Conservation (phyloP, 2,329 filamentous ascomycete species). For the Pseudocercospora musae region DNA sequence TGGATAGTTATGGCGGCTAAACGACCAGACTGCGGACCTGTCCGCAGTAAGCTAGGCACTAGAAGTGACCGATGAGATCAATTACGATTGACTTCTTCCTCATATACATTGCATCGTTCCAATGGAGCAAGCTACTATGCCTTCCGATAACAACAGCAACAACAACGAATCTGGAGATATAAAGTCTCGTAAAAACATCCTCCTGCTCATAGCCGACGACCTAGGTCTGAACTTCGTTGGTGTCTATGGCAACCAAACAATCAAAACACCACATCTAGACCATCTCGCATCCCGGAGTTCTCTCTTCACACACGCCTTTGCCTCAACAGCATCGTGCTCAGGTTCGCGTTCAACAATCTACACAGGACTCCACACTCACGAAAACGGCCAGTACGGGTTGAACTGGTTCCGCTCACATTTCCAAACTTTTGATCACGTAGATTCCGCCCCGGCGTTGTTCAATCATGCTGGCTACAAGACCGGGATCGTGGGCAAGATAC, state of each 20-base stretch:
- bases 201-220: conserved; percentile 46
- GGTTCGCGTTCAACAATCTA: conserved; percentile 49
- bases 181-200: conserved; percentile 24
- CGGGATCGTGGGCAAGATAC: conserved; percentile 50
- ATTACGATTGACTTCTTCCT: no score
- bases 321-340: conserved; percentile 50
- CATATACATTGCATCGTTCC: no score
- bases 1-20: no score
- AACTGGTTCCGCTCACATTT: conserved; percentile 42
- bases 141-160: no score
- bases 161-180: no score
- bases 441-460: conserved; percentile 43
- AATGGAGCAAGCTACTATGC: no score
- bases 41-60: no score
- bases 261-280: conserved; percentile 43
- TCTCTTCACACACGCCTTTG: conserved; percentile 42
- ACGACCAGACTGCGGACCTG: no score
- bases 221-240: conserved; percentile 38
- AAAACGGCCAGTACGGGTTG: conserved; percentile 50
- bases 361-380: conserved; percentile 49
- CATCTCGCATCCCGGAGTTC: conserved; percentile 39
- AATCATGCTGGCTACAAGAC: conserved; percentile 43
- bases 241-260: conserved; percentile 36
- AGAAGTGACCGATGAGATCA: no score
- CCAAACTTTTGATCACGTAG: conserved; percentile 44